Base-by-base conservation (phyloP, 768 basidiomycete genomes). In the Mycena kentingensis region DNA sequence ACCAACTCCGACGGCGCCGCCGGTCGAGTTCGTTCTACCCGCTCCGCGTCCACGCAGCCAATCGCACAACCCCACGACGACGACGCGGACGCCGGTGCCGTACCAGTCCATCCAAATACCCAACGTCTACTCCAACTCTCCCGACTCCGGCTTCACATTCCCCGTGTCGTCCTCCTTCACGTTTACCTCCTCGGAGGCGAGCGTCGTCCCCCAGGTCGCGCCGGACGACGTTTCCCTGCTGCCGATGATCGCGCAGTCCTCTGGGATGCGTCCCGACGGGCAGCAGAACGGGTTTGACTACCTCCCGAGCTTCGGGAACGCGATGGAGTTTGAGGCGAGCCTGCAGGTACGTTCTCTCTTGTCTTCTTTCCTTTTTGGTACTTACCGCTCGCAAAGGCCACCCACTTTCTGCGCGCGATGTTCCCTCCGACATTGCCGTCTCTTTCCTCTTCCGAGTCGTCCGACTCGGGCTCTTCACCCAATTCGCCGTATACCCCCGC, bases 61-160 rank as follows among this genome's bases (percentile, higher is more conserved):
- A 79, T n/a, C 15, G 15, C 37, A 39, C 37, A 22, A 39, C 37
- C 37, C 37, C 8, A 22, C 15, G 18, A 66, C 70, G 26, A 82
- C 78, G 49, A 84, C 77, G 7, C 87, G 88, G 3, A 86, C 85
- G 12, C 86, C 85, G 3, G 83, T 82, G 5, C 75, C 79, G 2
- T 82, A 79, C 59, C 86, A 88, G 68, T 75, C 78, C 2, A 86
- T 90, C 61, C 81, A 81, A 65, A 75, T 89, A 29, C 88, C 88
- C 19, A 80, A 77, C 52, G 77, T 90, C 19, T 79, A 77, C 61
- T 24, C 49, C 45, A 34, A 34, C 29, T 21, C 44, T 53, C 16
- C 7, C 72, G 64, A 65, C 72, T 0, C 80, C 84, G 2, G 84
- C 84, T 8, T 85, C 82, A n/a, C n/a, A n/a, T n/a, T n/a, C 65